These are phyloP conservation scores for Luffa acutangula DNA, from an alignment of 306 rosid species.

Conservation along the genomic window DNA sequence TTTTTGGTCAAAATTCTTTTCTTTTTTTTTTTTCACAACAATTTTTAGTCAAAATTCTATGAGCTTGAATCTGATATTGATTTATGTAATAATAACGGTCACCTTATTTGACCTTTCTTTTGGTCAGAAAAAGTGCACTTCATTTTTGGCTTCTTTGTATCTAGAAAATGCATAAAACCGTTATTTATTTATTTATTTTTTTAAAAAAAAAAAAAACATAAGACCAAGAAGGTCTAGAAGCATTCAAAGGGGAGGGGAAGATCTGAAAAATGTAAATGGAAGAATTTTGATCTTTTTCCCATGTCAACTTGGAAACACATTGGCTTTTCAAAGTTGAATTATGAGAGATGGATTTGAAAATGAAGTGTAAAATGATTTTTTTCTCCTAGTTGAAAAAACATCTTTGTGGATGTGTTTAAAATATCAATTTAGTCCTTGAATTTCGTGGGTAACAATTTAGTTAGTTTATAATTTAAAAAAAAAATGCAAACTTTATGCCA, in stretches of 20 bases:
- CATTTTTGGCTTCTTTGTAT: background rate
- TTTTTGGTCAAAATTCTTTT: background rate
- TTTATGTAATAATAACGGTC: background rate
- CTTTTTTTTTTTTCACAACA: too few species aligned
- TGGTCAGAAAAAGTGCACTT: background rate
- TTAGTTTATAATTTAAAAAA: too few species aligned
- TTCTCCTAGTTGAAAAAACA: too few species aligned
- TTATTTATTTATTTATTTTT: too few species aligned
- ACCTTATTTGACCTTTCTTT: constrained; percentile 1
- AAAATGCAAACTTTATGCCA: too few species aligned
- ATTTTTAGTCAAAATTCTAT: background rate
- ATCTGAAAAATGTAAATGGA: background rate
- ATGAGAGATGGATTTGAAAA: background rate
- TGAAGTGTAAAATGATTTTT: too few species aligned
- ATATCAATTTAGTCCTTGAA: too few species aligned
- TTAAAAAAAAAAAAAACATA: too few species aligned
- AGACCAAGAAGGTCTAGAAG: background rate
- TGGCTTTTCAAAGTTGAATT: background rate
- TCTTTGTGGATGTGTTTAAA: too few species aligned
- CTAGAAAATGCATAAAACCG: background rate
- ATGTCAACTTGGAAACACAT: background rate
- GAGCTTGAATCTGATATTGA: background rate
- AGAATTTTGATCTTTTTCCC: background rate
- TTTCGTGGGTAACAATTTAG: too few species aligned
- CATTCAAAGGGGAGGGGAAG: background rate